Conservation (phyloP, 2,329 filamentous ascomycete species). For the Epicoccum nigrum region DNA sequence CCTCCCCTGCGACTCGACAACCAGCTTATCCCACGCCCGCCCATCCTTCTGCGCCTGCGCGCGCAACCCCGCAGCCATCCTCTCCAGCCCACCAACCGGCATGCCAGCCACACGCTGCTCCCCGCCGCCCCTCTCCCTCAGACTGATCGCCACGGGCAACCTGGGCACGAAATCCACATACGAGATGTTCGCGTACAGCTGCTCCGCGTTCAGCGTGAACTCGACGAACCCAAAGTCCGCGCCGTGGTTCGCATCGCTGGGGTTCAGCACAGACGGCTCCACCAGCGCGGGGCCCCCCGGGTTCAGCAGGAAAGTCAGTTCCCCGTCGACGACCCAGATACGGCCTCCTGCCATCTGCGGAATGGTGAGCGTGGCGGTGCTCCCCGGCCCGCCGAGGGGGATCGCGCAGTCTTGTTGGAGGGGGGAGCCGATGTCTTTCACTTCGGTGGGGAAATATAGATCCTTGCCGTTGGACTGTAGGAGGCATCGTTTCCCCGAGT, state of each 20-base stretch:
- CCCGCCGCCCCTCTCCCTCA: slow-evolving; percentile 2
- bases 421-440: slow-evolving; percentile 14
- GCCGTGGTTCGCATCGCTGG: slow-evolving; percentile 12
- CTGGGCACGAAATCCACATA: slow-evolving; percentile 14
- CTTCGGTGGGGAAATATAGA: slow-evolving; percentile 13
- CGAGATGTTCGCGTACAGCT: slow-evolving; percentile 13
- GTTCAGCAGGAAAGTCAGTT: slow-evolving; percentile 13
- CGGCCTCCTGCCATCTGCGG: slow-evolving; percentile 15
- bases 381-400: slow-evolving; percentile 10
- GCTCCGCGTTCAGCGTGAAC: slow-evolving; percentile 10
- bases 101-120: slow-evolving; percentile 10
- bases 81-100: slow-evolving; percentile 6
- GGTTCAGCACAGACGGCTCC: slow-evolving; percentile 13
- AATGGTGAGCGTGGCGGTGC: slow-evolving; percentile 12
- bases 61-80: slow-evolving; percentile 7
- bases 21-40: slow-evolving; percentile 12
- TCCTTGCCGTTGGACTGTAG: slow-evolving; percentile 13
- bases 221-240: slow-evolving; percentile 14
- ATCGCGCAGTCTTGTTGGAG: slow-evolving; percentile 16
- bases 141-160: slow-evolving; percentile 11
- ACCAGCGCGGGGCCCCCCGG: slow-evolving; percentile 14
- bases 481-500: slow-evolving; percentile 12
- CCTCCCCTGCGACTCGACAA: too few relatives aligned
- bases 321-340: slow-evolving; percentile 11
- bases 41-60: slow-evolving; percentile 13